These are phyloP conservation scores for Beauveria medogensis DNA, from an alignment of 2,329 filamentous ascomycete species.

Conservation along the genomic window DNA sequence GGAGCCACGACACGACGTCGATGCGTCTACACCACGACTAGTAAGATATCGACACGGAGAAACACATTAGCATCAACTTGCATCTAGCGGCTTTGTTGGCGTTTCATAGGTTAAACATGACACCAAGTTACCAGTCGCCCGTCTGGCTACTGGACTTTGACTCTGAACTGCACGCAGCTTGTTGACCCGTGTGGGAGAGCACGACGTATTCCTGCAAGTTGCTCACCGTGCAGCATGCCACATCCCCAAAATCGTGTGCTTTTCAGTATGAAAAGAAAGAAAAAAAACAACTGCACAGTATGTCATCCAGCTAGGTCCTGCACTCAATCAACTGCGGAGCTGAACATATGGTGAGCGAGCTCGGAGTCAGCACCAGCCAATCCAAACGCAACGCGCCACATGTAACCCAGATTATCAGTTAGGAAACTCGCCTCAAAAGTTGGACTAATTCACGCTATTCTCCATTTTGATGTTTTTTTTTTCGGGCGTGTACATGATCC, in stretches of 20 bases:
- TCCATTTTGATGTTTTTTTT: too few species aligned
- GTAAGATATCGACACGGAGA: neutral
- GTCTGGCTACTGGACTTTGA: neutral
- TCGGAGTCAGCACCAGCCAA: too few species aligned
- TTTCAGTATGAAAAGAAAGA: neutral
- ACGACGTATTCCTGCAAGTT: neutral
- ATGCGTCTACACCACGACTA: neutral
- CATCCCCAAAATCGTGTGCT: neutral
- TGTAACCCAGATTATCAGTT: too few species aligned
- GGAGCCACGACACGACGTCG: neutral
- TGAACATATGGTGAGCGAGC: too few species aligned
- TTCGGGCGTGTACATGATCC: too few species aligned
- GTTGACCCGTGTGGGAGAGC: neutral
- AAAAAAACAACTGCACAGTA: neutral
- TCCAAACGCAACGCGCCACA: too few species aligned
- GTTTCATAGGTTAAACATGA: neutral
- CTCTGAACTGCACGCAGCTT: neutral
- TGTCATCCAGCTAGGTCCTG: neutral
- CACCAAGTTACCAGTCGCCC: too few species aligned
- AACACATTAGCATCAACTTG: neutral
- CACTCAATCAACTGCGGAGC: too few species aligned
- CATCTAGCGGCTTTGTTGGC: neutral
- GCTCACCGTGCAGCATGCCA: neutral
- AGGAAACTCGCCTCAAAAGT: too few species aligned
- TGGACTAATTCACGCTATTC: too few species aligned